Base-by-base conservation (phyloP, 2,329 filamentous ascomycete species). In the Curvularia eragrostidis region DNA sequence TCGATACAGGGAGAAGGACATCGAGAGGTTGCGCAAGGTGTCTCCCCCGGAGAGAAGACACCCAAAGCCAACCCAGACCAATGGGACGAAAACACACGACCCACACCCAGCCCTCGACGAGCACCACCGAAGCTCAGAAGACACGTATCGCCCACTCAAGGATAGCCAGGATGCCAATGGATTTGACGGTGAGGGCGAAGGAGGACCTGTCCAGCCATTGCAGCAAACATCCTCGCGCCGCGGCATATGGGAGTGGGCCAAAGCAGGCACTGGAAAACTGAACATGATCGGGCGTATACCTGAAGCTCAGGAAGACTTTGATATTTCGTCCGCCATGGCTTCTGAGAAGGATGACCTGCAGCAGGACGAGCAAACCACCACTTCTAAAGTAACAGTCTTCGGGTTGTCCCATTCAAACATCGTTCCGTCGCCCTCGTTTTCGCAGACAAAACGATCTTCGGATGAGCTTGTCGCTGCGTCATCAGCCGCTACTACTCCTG, bases 191-290 rank as follows among this genome's bases (percentile, higher is more conserved):
- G 56, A 59, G n/a, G 38, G 50, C 0, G 36, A 52, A 24, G 55
- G 26, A 38, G 53, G 28, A 26, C 36, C 39, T 9, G 52, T 42
- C 36, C 51, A 54, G n/a, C 24, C 48, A 15, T 43, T 56, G 15
- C 63, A 65, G 10, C 61, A 63, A 19, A 63, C 63, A 19, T 64
- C 70, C 12, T 64, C 69, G 7, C 65, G 67, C 12, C 63, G 71
- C 15, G 68, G 72, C 2, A 64, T 76, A 12, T 76, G 72, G 73
- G 64, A 74, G 23, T 76, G 74, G 74, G 72, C 73, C 12, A 69
- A 62, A 42, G 64, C 52, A 18, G 73, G 73, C 6, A 70, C 70
- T 8, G 71, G 70, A 24, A 62, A 61, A 42, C 26, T 75, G 13
- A 69, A 61, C 23, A 64, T 72, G n/a, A 71, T 75, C 36, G 68